A percentile compares a stretch with the other conserved stretches of the same genome.
Conservation (phyloP, 495 filamentous ascomycete species). For the Aspergillus cavernicola region DNA sequence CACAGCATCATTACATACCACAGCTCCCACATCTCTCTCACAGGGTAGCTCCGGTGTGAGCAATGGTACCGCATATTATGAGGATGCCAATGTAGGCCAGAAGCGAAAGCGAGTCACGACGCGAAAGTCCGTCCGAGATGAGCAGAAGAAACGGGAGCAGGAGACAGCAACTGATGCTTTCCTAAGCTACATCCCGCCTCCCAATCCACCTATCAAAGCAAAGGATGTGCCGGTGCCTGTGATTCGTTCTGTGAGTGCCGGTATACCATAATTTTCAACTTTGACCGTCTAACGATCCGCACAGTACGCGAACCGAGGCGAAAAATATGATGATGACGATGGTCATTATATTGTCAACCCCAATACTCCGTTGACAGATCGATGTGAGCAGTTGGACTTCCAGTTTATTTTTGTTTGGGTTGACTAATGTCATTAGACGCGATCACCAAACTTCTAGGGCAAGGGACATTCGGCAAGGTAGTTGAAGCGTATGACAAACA, state of each 20-base stretch:
- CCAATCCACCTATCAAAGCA: conserved; percentile 85
- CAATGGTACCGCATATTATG: conserved; percentile 47
- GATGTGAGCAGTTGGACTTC: conserved; percentile 75
- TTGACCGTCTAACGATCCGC: conserved; percentile 21
- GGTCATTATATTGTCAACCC: conserved; percentile 91
- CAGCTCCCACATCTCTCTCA: conserved; percentile 85
- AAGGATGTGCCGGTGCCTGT: conserved; percentile 83
- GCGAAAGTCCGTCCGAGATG: conserved; percentile 70
- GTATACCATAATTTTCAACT: not conserved
- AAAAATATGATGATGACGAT: conserved; percentile 88
- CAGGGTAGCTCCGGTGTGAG: conserved; percentile 60
- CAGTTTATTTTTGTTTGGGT: not conserved
- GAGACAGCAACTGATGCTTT: conserved; percentile 67
- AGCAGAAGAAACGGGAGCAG: conserved; percentile 71
- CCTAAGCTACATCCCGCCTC: conserved; percentile 75
- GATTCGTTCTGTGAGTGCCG: conserved; percentile 73
- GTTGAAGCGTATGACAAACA: conserved; percentile 83
- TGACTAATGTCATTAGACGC: conserved; percentile 59
- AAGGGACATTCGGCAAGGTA: conserved; percentile 97
- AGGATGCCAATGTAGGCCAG: conserved; percentile 60
- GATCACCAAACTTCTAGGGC: conserved; percentile 82
- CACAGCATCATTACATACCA: conserved; percentile 82
- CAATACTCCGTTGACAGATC: conserved; percentile 75
- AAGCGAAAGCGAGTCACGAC: conserved; percentile 84
- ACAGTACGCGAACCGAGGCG: conserved; percentile 43